Base-by-base conservation (phyloP, 106 monocot genomes). In the Dioscorea dumetorum region DNA sequence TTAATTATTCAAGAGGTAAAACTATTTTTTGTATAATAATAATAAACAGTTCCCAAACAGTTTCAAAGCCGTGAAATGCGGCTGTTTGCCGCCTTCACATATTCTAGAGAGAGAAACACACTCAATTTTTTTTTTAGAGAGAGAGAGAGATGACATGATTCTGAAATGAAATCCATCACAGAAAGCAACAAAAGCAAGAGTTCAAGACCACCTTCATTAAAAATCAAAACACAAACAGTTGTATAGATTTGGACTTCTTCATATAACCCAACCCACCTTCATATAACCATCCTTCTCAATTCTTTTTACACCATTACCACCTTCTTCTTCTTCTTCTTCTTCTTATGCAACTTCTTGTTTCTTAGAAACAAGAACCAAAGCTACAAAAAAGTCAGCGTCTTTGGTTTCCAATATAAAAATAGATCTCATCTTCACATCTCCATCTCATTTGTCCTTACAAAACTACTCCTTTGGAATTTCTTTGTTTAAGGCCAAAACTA, bases 31-130 rank as follows among this genome's bases (percentile, higher is more conserved):
- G 3, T 28, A 28, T 6, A 41, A 0, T 22, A 18, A 33, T 18
- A 18, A 33, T 33, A 5, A 63, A 14, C 5, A 34, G 28, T 28
- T 28, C 28, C 28, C 28, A 28, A 28, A 33, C 21, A 54, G 67
- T 16, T 54, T 53, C 67, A 70, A 80, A 75, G 75, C 75, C 80
- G 80, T 70, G 60, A 80, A 80, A 75, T 80, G 74, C 80, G 80
- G 70, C 75, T 80, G 59, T 63, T 71, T 70, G 63, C 74, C 64
- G 59, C 74, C 70, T 78, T 28, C 28, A 28, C 28, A 28, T 28
- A 1, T 28, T 28, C 28, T 28, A 28, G 28, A 28, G 28, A 28
- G 28, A 28, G 28, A 28, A 28, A 28, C 28, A 28, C 28, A 6
- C 10, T 41, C 5, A 41, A 8, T 10, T 8, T 10, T 10, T 10